Percentiles rank a stretch among this genome's conserved stretches.
phyloP scores from a whole-genome alignment of 768 basidiomycete genomes.

The Coprinopsis marcescibilis region DNA sequence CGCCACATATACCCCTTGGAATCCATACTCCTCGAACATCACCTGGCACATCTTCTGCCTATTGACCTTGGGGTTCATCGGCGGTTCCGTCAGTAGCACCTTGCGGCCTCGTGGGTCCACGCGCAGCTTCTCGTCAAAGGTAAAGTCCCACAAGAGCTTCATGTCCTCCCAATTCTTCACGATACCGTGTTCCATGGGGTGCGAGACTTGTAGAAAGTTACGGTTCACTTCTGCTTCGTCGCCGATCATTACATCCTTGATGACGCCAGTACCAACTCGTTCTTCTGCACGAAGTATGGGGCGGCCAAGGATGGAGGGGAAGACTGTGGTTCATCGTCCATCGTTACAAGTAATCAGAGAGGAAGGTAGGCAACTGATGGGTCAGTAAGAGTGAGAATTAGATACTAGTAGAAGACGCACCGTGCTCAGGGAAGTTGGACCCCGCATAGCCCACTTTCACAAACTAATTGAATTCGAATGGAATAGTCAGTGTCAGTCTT shows the following conservation, averaged over 20 bases:
- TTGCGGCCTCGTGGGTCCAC: conserved; percentile 84
- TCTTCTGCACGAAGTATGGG: conserved; percentile 98
- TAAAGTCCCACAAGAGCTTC: conserved; percentile 97
- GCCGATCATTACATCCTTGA: conserved; percentile 98
- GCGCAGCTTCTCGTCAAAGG: conserved; percentile 92
- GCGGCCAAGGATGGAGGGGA: conserved; percentile 94
- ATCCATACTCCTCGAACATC: conserved; percentile 99
- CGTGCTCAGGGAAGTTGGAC: conserved; percentile 93
- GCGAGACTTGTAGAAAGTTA: conserved; percentile 93
- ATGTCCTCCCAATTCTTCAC: conserved; percentile 99
- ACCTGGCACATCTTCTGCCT: conserved; percentile 92
- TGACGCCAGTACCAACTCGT: conserved; percentile 76
- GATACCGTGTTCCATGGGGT: conserved; percentile 99
- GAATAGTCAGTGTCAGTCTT: conserved; percentile 13
- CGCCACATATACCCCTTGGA: conserved; percentile 92
- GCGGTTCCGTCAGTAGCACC: conserved; percentile 93
- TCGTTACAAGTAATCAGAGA: conserved; percentile 1
- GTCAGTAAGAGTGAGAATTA: background rate
- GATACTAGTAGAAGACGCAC: conserved; percentile 32
- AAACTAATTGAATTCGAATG: no score
- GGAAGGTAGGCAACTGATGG: no score
- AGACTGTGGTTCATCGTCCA: conserved; percentile 52
- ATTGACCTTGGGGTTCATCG: conserved; percentile 97
- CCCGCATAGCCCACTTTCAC: conserved; percentile 90
- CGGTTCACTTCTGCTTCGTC: conserved; percentile 94